Percentiles rank a stretch among this genome's conserved stretches.
Conservation (phyloP, 2,329 filamentous ascomycete species). For the Hypoxylon rubiginosum region DNA sequence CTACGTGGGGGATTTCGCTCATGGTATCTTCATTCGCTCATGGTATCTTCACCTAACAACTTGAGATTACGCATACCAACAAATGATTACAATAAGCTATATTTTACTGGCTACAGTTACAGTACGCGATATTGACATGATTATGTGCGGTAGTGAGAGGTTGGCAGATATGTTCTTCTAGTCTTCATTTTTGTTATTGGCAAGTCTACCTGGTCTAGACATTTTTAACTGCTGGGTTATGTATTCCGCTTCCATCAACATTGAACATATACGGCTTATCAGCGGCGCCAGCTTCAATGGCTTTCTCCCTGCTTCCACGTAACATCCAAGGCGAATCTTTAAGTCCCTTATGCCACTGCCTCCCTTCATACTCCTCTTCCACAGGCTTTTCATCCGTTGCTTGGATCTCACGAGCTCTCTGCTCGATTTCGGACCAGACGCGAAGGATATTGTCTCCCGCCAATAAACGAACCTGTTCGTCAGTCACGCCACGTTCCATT, state of each 20-base stretch:
- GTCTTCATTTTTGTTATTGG: too few relatives aligned
- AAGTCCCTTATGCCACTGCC: slow-evolving; percentile 48
- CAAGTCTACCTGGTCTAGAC: slow-evolving; percentile 5
- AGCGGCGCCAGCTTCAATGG: slow-evolving; percentile 28
- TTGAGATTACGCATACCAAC: too few relatives aligned
- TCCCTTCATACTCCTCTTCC: slow-evolving; percentile 50
- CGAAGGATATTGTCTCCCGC: slow-evolving; percentile 51
- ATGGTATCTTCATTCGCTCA: neutral
- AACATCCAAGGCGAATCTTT: slow-evolving; percentile 48
- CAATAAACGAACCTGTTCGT: slow-evolving; percentile 48
- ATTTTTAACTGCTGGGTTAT: slow-evolving; percentile 24
- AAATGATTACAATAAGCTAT: too few relatives aligned
- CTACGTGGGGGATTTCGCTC: slow-evolving; percentile 11
- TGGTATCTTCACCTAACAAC: neutral
- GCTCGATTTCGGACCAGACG: slow-evolving; percentile 50
- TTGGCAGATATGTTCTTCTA: neutral
- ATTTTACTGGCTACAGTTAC: neutral
- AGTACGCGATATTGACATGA: neutral
- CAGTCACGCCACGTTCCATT: slow-evolving; percentile 51
- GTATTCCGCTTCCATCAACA: slow-evolving; percentile 21
- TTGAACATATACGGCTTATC: slow-evolving; percentile 31
- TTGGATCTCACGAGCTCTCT: slow-evolving; percentile 45
- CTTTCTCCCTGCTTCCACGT: slow-evolving; percentile 38
- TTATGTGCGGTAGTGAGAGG: neutral
- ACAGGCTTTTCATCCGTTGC: slow-evolving; percentile 45